These are phyloP conservation scores for Ananas comosus DNA, from an alignment of 176 grass and related monocot genomes.

Conservation along the genomic window DNA sequence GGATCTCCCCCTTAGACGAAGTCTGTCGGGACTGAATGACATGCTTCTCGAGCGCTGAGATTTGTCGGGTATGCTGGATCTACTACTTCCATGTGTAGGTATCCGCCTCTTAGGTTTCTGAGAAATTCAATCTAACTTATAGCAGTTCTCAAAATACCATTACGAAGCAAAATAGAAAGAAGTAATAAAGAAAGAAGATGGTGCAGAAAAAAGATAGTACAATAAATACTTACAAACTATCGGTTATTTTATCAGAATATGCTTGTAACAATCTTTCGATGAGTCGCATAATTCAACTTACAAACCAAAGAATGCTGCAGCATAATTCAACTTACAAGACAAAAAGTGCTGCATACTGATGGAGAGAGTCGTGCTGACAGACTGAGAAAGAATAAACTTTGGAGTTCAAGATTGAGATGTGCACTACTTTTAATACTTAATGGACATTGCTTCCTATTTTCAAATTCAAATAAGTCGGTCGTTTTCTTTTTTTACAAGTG, in stretches of 20 bases:
- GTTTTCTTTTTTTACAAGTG: no score
- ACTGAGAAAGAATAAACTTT: no score
- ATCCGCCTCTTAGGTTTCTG: slow-evolving; percentile 12
- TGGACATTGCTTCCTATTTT: no score
- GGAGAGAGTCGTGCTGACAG: no score
- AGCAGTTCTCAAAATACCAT: background rate
- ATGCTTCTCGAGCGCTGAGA: slow-evolving; percentile 18
- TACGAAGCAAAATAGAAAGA: background rate
- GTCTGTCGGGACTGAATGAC: slow-evolving; percentile 12
- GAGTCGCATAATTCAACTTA: background rate
- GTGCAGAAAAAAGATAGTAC: background rate
- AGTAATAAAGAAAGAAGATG: background rate
- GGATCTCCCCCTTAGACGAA: slow-evolving; percentile 15
- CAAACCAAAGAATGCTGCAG: background rate
- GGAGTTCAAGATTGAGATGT: no score
- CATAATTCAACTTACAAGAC: no score
- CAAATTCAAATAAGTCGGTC: no score
- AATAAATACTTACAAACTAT: no score
- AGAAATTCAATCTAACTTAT: background rate
- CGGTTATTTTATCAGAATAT: no score
- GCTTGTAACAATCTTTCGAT: background rate
- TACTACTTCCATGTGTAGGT: background rate
- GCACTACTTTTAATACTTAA: no score
- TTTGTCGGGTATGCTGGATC: slow-evolving; percentile 7
- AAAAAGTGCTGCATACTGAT: no score